A percentile compares a stretch with the other conserved stretches of the same genome.
phyloP scores from a whole-genome alignment of 176 grass and related monocot species.

The Aegilops sharonensis region DNA sequence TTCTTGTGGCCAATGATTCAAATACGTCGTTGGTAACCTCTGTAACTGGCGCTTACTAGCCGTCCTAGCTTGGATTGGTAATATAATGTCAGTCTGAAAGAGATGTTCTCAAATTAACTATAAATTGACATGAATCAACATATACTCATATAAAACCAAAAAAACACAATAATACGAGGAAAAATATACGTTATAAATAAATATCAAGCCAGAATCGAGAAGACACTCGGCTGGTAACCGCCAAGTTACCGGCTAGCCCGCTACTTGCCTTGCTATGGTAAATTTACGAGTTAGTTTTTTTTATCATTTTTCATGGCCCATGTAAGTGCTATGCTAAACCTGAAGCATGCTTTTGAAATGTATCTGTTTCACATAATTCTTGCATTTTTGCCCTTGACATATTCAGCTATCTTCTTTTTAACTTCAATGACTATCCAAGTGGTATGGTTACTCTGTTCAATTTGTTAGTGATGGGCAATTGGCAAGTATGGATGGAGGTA shows the following conservation, averaged over 20 bases:
- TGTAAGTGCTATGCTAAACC: conserved; percentile 9
- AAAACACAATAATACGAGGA: background rate
- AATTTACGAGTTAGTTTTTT: no score
- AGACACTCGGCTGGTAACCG: background rate
- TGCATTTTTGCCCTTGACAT: conserved; percentile 49
- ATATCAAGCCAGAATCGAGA: background rate
- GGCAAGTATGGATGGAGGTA: conserved; percentile 98
- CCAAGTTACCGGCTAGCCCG: background rate
- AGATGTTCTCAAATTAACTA: background rate
- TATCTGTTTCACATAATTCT: conserved; percentile 7
- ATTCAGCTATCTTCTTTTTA: conserved; percentile 94
- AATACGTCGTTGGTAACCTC: background rate
- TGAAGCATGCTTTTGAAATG: conserved; percentile 7
- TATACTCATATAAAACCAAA: background rate
- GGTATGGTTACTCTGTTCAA: conserved; percentile 99
- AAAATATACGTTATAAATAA: background rate
- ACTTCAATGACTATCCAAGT: conserved; percentile 98
- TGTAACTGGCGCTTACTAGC: background rate
- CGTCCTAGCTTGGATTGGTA: background rate
- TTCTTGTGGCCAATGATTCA: background rate
- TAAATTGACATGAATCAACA: background rate
- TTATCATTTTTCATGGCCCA: background rate
- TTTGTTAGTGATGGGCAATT: conserved; percentile 94
- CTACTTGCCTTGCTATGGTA: background rate
- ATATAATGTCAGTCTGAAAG: background rate